A percentile compares a stretch with the other conserved stretches of the same genome.
Evolutionary conservation across 345 rosid genomes (phyloP).

Genomic region (Melastoma malabathricum): DNA sequence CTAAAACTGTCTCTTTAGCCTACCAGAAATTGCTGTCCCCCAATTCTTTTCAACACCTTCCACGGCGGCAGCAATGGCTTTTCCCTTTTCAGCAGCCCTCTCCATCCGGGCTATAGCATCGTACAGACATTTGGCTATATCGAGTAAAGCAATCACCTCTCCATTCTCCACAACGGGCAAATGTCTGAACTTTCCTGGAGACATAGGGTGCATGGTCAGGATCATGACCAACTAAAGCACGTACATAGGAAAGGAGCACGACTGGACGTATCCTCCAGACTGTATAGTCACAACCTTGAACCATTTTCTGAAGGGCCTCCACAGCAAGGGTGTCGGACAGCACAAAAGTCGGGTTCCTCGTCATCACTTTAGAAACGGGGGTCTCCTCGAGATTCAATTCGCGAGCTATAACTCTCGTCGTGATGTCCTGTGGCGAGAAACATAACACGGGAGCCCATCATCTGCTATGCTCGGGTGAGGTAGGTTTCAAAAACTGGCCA

Average conservation of each 20-base stretch:
- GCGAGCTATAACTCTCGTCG: constrained; percentile 72
- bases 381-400: constrained; percentile 79
- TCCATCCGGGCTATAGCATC: constrained; percentile 99
- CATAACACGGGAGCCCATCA: not conserved
- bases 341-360: constrained; percentile 84
- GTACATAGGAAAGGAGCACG: too few relatives aligned
- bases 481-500: too few relatives aligned
- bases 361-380: constrained; percentile 93
- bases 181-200: constrained; percentile 91
- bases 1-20: constrained; percentile 8
- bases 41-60: constrained; percentile 97
- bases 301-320: constrained; percentile 99
- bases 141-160: constrained; percentile 92
- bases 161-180: constrained; percentile 98
- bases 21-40: constrained; percentile 77
- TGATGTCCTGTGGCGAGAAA: constrained; percentile 52
- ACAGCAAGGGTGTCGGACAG: constrained; percentile 94
- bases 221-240: too few relatives aligned
- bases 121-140: constrained; percentile 91
- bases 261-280: constrained; percentile 5
- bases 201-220: not conserved
- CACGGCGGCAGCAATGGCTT: constrained; percentile 98
- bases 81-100: constrained; percentile 98
- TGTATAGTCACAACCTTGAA: constrained; percentile 46
- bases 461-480: too few relatives aligned